Percentiles rank a stretch among this genome's conserved stretches.
Evolutionary conservation across 768 basidiomycete genomes (phyloP).

Genomic region (Sporobolomyces pararoseus): DNA sequence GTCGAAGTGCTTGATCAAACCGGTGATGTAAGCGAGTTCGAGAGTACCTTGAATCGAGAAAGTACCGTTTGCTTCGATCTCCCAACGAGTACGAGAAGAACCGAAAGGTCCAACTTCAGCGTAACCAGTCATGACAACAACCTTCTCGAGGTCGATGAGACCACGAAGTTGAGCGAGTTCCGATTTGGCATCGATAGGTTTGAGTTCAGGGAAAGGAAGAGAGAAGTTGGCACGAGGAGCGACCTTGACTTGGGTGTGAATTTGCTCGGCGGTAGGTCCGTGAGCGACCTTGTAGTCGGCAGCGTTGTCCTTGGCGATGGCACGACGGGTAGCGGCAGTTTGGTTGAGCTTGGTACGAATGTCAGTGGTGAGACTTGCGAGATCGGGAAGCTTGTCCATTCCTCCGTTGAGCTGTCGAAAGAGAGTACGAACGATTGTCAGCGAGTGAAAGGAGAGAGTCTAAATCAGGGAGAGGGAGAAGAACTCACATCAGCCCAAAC

Average conservation of each 20-base stretch:
- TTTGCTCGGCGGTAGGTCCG: slow-evolving; percentile 84
- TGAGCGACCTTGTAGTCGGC: slow-evolving; percentile 91
- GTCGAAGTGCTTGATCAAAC: slow-evolving; percentile 96
- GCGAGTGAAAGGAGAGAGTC: not conserved
- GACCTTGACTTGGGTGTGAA: slow-evolving; percentile 85
- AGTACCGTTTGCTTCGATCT: slow-evolving; percentile 98
- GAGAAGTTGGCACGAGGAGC: slow-evolving; percentile 97
- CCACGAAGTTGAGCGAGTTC: slow-evolving; percentile 77
- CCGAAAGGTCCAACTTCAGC: slow-evolving; percentile 99
- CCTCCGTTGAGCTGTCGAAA: slow-evolving; percentile 74
- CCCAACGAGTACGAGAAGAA: slow-evolving; percentile 95
- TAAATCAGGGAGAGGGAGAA: too few relatives aligned
- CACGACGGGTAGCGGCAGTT: slow-evolving; percentile 87
- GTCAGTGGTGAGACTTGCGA: slow-evolving; percentile 82
- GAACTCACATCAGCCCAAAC: slow-evolving; percentile 74
- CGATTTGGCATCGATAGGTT: slow-evolving; percentile 55
- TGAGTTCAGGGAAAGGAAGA: slow-evolving; percentile 87
- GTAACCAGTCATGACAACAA: slow-evolving; percentile 91
- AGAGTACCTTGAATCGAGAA: slow-evolving; percentile 97
- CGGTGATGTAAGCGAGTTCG: slow-evolving; percentile 99
- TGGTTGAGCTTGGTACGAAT: slow-evolving; percentile 76
- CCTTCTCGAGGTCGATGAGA: slow-evolving; percentile 90
- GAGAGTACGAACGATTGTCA: not conserved
- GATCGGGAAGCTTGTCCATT: slow-evolving; percentile 93
- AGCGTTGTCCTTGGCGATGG: slow-evolving; percentile 87